phyloP scores from a whole-genome alignment of 2,329 filamentous ascomycete species.

The Ambrosiella beaveri region DNA sequence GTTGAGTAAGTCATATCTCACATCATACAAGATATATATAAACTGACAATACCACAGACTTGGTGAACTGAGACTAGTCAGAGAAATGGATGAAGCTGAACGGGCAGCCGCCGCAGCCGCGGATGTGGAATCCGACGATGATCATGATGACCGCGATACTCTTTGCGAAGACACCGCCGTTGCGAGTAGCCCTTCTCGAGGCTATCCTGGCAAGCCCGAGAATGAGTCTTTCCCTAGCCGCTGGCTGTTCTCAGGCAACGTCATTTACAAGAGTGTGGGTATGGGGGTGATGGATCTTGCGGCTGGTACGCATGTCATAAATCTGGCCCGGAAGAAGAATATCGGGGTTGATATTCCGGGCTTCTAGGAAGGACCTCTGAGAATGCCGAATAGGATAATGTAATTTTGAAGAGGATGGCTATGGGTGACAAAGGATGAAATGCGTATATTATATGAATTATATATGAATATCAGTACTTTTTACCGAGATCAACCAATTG shows the following conservation, averaged over 20 bases:
- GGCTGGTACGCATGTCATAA: conserved; percentile 40
- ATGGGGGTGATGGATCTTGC: conserved; percentile 49
- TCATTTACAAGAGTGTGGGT: conserved; percentile 53
- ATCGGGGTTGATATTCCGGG: conserved; percentile 36
- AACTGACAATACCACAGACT: conserved; percentile 28
- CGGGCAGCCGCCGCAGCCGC: no score
- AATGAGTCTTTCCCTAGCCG: conserved; percentile 32
- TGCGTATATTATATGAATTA: background rate
- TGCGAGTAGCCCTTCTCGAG: background rate
- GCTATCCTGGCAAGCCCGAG: conserved; percentile 20
- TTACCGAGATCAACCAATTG: background rate
- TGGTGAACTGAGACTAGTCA: conserved; percentile 58
- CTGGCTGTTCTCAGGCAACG: conserved; percentile 45
- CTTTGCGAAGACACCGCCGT: background rate
- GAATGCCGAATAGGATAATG: background rate
- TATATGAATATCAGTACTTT: background rate
- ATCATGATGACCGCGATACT: background rate
- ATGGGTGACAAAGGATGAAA: no score
- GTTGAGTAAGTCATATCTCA: conserved; percentile 44
- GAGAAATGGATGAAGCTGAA: conserved; percentile 15
- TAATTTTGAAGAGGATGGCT: conserved; percentile 1
- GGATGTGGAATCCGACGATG: background rate
- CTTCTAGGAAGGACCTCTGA: conserved; percentile 24
- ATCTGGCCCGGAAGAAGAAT: conserved; percentile 35
- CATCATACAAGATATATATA: background rate